These are phyloP conservation scores for Stemphylium vesicarium DNA, from an alignment of 2,329 filamentous ascomycete species.

Conservation along the genomic window DNA sequence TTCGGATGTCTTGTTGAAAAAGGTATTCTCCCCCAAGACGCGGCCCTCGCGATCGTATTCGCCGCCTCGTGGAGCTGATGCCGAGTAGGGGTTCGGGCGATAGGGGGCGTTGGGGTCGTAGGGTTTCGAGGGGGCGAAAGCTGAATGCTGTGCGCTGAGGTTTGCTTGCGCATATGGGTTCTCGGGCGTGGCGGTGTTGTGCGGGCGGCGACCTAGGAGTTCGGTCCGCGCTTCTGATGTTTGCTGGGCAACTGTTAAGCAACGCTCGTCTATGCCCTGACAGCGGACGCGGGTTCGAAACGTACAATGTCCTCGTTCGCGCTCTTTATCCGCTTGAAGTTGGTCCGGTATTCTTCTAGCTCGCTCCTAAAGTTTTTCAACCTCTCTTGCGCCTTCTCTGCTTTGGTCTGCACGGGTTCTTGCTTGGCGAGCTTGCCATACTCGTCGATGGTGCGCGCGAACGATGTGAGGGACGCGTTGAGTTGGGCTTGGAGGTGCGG, in stretches of 20 bases:
- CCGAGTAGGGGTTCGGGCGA: constrained; percentile 51
- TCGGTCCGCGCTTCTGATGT: constrained; percentile 76
- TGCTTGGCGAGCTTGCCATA: constrained; percentile 85
- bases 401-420: constrained; percentile 88
- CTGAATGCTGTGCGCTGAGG: constrained; percentile 31
- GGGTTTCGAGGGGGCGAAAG: constrained; percentile 41
- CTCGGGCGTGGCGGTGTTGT: constrained; percentile 80
- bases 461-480: constrained; percentile 68
- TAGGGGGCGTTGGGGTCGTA: constrained; percentile 43
- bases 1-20: constrained; percentile 80
- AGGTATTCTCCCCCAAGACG: constrained; percentile 86
- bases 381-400: constrained; percentile 86
- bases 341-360: constrained; percentile 76
- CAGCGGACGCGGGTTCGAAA: constrained; percentile 7
- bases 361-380: constrained; percentile 85
- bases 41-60: constrained; percentile 78
- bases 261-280: neutral
- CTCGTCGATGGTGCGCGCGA: constrained; percentile 90
- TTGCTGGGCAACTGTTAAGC: constrained; percentile 49
- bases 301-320: constrained; percentile 75
- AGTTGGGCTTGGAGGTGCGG: constrained; percentile 64
- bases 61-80: constrained; percentile 41
- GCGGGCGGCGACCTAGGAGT: constrained; percentile 83
- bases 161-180: constrained; percentile 76
- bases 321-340: constrained; percentile 78